phyloP scores from a whole-genome alignment of 228 moss, liverwort and hornwort species.

The Sphagnum fallax region DNA sequence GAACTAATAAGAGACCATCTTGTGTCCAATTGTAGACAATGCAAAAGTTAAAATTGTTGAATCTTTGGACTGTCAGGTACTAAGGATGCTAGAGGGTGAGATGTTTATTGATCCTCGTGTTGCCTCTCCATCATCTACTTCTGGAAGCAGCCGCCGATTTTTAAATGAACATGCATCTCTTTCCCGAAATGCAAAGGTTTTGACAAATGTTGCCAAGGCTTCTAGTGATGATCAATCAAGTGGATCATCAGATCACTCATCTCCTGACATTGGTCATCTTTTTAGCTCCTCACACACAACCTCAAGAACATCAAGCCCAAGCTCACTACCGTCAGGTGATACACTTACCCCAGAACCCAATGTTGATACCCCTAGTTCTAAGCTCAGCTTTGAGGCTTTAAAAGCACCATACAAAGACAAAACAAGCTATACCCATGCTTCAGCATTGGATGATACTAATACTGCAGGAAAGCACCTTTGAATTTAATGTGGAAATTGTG shows the following conservation, averaged over 20 bases:
- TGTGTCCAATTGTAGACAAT: too few relatives aligned
- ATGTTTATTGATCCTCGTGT: slow-evolving; percentile 25
- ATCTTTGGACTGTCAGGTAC: slow-evolving; percentile 11
- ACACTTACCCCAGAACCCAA: too few relatives aligned
- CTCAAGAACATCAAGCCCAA: too few relatives aligned
- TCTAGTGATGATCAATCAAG: too few relatives aligned
- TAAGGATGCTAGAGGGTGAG: slow-evolving; percentile 49
- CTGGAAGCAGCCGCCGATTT: slow-evolving; percentile 17
- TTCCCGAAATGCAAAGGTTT: too few relatives aligned
- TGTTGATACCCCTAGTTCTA: slow-evolving; percentile 3
- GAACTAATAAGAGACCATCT: too few relatives aligned
- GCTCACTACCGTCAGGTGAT: too few relatives aligned
- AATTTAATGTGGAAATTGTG: not conserved
- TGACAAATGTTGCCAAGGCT: too few relatives aligned
- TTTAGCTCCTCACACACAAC: too few relatives aligned
- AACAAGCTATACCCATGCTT: slow-evolving; percentile 9
- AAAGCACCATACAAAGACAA: slow-evolving; percentile 38
- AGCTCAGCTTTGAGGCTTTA: slow-evolving; percentile 39
- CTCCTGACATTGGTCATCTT: too few relatives aligned
- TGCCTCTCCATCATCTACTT: slow-evolving; percentile 26
- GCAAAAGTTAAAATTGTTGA: too few relatives aligned
- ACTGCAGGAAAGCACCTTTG: slow-evolving; percentile 12
- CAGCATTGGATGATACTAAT: slow-evolving; percentile 24
- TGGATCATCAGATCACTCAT: too few relatives aligned
- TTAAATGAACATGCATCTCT: not conserved